Evolutionary conservation across 176 grass and related monocot species (phyloP).

Genomic region (Sorghum bicolor): DNA sequence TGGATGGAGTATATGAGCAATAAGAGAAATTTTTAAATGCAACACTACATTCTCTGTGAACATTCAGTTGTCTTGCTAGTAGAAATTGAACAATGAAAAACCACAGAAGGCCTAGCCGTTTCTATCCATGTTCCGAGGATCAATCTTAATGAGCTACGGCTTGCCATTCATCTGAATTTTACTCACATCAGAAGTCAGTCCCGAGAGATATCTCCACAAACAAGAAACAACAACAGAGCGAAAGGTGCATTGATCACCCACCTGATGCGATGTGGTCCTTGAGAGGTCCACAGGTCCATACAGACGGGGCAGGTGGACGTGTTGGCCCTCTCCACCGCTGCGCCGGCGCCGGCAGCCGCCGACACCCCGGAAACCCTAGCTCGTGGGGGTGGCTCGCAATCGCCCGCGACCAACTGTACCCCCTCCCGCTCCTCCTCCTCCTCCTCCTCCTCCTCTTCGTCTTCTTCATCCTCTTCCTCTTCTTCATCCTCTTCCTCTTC

Average conservation of each 20-base stretch:
- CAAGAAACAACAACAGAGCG: not conserved
- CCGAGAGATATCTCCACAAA: not conserved
- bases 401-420: not conserved
- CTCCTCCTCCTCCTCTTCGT: not conserved
- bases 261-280: slow-evolving; percentile 82
- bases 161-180: not conserved
- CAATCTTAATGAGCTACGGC: not conserved
- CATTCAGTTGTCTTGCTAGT: not conserved
- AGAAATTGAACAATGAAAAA: not conserved
- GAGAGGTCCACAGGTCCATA: slow-evolving; percentile 68
- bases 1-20: not conserved
- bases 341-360: not conserved
- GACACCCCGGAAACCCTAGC: slow-evolving; percentile 18
- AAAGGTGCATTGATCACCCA: not conserved
- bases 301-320: slow-evolving; percentile 62
- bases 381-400: not conserved
- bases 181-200: too few relatives aligned
- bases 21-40: not conserved
- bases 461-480: not conserved
- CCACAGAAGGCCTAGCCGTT: not conserved
- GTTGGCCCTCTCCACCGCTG: slow-evolving; percentile 9
- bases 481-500: not conserved
- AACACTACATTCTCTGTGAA: not conserved
- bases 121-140: not conserved
- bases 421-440: not conserved